Evolutionary conservation across 1,284 basidiomycete genomes (phyloP).

Genomic region (Pseudozyma pruni): DNA sequence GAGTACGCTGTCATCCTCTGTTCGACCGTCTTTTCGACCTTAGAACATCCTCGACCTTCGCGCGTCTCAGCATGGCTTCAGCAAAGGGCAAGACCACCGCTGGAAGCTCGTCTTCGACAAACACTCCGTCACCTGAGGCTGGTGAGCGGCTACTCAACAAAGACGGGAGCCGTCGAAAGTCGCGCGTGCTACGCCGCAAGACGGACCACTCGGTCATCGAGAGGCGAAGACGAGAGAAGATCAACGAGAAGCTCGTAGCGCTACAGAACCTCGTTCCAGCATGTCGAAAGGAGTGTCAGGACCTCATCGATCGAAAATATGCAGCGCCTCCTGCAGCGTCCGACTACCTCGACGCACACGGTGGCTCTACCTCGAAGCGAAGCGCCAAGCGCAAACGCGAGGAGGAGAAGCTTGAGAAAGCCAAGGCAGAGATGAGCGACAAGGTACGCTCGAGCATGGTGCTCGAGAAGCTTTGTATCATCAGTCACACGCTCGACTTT

Average conservation of each 20-base stretch:
- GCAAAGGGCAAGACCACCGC: slow-evolving; percentile 7
- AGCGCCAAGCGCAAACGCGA: slow-evolving; percentile 25
- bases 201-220: slow-evolving; percentile 67
- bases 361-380: slow-evolving; percentile 2
- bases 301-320: slow-evolving; percentile 51
- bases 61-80: slow-evolving; percentile 3
- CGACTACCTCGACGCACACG: slow-evolving; percentile 9
- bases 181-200: slow-evolving; percentile 60
- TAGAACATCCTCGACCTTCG: no score
- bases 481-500: slow-evolving; percentile 60
- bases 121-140: not conserved
- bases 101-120: slow-evolving; percentile 3
- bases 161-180: slow-evolving; percentile 49
- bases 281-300: slow-evolving; percentile 60
- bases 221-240: slow-evolving; percentile 64
- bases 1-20: not conserved
- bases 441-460: slow-evolving; percentile 53
- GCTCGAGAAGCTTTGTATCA: slow-evolving; percentile 66
- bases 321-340: slow-evolving; percentile 3
- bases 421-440: slow-evolving; percentile 30
- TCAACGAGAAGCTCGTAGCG: slow-evolving; percentile 65
- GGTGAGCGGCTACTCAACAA: slow-evolving; percentile 33
- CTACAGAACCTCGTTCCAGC: slow-evolving; percentile 62
- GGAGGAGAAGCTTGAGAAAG: slow-evolving; percentile 29
- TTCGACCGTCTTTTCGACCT: not conserved